phyloP scores from a whole-genome alignment of 1,139 yeast genomes.

The Diutina siamensis region DNA sequence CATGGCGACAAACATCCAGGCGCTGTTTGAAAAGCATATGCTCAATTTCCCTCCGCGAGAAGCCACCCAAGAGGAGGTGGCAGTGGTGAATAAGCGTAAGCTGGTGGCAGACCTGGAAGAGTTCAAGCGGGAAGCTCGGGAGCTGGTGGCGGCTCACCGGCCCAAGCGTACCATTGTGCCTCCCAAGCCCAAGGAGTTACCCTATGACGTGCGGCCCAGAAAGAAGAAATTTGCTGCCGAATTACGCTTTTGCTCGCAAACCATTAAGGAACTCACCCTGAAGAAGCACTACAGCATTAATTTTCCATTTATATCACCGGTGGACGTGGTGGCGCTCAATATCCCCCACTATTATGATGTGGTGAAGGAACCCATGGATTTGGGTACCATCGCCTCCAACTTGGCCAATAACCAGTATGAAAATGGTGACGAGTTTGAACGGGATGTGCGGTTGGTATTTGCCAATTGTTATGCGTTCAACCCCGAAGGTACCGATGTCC shows the following conservation, averaged over 20 bases:
- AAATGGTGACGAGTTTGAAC: conserved; percentile 78
- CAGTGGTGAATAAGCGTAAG: conserved; percentile 36
- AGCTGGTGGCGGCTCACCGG: conserved; percentile 42
- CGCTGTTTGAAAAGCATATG: conserved; percentile 89
- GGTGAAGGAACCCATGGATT: conserved; percentile 90
- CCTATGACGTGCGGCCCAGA: conserved; percentile 82
- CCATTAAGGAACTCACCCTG: conserved; percentile 68
- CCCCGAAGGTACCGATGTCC: conserved; percentile 93
- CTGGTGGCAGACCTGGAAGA: conserved; percentile 6
- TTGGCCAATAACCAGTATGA: conserved; percentile 80
- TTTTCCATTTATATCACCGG: conserved; percentile 88
- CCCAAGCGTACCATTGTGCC: conserved; percentile 97
- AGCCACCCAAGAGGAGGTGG: conserved; percentile 25
- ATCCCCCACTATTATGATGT: conserved; percentile 83
- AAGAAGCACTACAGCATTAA: conserved; percentile 79
- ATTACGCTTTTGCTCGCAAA: conserved; percentile 72
- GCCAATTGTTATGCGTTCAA: conserved; percentile 83
- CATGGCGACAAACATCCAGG: conserved; percentile 85
- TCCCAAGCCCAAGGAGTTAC: conserved; percentile 88
- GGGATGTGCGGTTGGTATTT: conserved; percentile 73
- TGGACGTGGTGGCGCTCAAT: conserved; percentile 87
- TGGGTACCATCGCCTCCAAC: conserved; percentile 74
- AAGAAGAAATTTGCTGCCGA: conserved; percentile 89
- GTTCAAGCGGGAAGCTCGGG: conserved; percentile 11
- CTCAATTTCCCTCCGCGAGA: conserved; percentile 82